Evolutionary conservation across 1,284 basidiomycete species (phyloP), one percentile per base, ranked within the genome.

Genomic region (Tremellales sp.): DNA sequence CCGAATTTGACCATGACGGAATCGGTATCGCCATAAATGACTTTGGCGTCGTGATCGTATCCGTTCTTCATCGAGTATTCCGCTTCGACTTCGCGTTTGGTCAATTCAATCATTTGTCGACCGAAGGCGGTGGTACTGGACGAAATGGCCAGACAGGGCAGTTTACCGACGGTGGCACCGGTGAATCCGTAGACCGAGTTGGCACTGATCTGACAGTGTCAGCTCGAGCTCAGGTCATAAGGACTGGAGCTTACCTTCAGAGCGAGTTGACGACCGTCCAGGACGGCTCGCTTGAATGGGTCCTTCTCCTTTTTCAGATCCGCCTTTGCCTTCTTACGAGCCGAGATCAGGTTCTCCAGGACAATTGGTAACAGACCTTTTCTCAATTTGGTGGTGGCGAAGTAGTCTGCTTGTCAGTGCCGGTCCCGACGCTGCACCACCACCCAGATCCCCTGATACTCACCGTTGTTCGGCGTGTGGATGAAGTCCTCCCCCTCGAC

Each of bases 111-210:
- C 93, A 97, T 97, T 69, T 94, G 86, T 48, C 93, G 87, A 60
- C 92, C 92, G 72, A 93, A 97, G 0, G 92, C 82, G 0, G 93
- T 97, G 33, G 84, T 82, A 73, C 89, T 92, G 1, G 92, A 94
- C 13, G 92, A 96, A 58, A 97, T 97, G 2, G 89, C 77, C 36
- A 97, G 77, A 77, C 92, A 97, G 1, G 92, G 90, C 11, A 97
- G 77, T 72, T 96, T 96, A 42, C 92, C 93, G 56, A 96, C 81
- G 0, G 93, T 97, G 1, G 92, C 92, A 43, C 92, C 92, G 3
- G 92, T 96, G 70, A 97, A 97, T 25, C 92, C 92, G 61, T 97
- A 97, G 17, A 97, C 93, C 1, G 92, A 97, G 73, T 97, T 97
- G 27, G 92, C 93, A 68, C 87, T 90, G 71, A 97, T 88, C 89